Conservation (phyloP, 2,329 filamentous ascomycete genomes). For the Aspergillus aculeatus region DNA sequence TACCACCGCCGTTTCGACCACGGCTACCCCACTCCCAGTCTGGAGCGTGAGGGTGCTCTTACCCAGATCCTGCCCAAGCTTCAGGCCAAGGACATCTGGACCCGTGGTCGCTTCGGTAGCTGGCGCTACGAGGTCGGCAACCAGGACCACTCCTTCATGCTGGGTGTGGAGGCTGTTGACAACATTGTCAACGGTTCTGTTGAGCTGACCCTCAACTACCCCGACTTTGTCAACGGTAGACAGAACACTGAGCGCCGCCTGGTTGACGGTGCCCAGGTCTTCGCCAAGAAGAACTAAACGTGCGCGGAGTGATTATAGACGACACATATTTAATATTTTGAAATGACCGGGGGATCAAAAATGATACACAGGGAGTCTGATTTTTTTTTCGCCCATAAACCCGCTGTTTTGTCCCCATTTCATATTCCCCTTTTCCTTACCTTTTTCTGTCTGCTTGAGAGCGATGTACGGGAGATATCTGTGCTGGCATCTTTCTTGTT, state of each 20-base stretch:
- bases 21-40: conserved; percentile 91
- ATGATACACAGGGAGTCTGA: conserved; percentile 20
- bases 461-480: conserved; percentile 32
- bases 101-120: conserved; percentile 93
- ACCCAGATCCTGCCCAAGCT: conserved; percentile 91
- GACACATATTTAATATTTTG: conserved; percentile 21
- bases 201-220: conserved; percentile 93
- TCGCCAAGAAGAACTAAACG: conserved; percentile 48
- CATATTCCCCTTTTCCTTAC: conserved; percentile 15
- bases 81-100: conserved; percentile 86
- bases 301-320: conserved; percentile 18
- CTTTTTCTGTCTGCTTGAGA: conserved; percentile 16
- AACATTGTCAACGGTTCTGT: conserved; percentile 84
- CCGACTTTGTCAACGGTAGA: conserved; percentile 84
- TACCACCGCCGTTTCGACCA: conserved; percentile 98
- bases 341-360: conserved; percentile 20
- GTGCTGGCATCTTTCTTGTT: conserved; percentile 30
- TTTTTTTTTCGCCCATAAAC: conserved; percentile 9
- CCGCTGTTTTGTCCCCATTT: conserved; percentile 5
- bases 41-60: conserved; percentile 93
- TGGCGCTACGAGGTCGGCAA: conserved; percentile 98
- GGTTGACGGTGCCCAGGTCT: conserved; percentile 61
- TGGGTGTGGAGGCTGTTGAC: conserved; percentile 90
- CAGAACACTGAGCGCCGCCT: conserved; percentile 63
- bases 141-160: conserved; percentile 97